Base-by-base conservation (phyloP, 1,139 yeast species). In the Hansenula sp. region DNA sequence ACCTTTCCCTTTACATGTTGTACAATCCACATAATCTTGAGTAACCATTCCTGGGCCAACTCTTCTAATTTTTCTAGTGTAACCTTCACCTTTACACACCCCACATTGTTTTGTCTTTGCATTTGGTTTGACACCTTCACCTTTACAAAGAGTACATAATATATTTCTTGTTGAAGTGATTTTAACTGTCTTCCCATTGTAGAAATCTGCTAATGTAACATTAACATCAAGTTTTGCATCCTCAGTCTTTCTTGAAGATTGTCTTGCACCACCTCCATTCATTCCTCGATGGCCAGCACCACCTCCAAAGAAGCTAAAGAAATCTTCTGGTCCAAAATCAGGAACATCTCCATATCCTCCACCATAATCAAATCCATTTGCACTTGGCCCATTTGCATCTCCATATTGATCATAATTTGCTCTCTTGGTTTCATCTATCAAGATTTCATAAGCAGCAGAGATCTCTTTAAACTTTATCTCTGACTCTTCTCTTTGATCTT, bases 31-130 rank as follows among this genome's bases (percentile, higher is more conserved):
- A 39, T 69, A 68, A 37, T 78, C 82, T 44, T 78, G 79, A 3
- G 89, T 73, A 18, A 81, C 81, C 53, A 86, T 65, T 1, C 96
- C 96, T 0, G 90, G 89, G 0, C 84, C 90, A 31, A 85, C 74
- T 43, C 89, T 71, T 43, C 78, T 66, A 33, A 84, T 69, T 57
- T 78, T 77, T 45, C 77, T 71, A 6, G 73, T 72, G 36, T 63
- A 60, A 2, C 97, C 97, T 38, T 69, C 65, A 6, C 97, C 97
- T 21, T 75, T 70, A 66, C 98, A 92, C 6, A 69, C 61, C 0
- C 71, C 67, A 68, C 97, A 87, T 29, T 62, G 63, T 35, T 71
- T 72, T 26, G 73, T 62, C 25, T 66, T 67, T 0, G 95, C 89
- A 44, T 75, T 69, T 40, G 77, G 69, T 50, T 73, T 77, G 26